phyloP scores from a whole-genome alignment of 2,329 filamentous ascomycete species.

The Akanthomyces uredinophilus region DNA sequence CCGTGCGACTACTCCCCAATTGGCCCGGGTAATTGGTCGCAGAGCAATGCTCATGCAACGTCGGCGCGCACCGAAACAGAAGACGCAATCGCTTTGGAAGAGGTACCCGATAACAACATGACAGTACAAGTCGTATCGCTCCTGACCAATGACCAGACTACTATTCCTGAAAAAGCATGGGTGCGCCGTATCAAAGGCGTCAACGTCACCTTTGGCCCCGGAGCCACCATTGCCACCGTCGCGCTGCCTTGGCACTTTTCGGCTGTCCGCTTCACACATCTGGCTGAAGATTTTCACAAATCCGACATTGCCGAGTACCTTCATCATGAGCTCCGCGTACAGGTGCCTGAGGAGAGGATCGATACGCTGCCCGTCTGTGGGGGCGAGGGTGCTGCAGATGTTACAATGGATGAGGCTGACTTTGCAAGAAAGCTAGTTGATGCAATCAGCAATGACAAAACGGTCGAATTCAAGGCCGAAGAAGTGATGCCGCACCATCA shows the following conservation, averaged over 20 bases:
- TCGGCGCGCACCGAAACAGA: background rate
- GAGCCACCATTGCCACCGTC: conserved; percentile 1
- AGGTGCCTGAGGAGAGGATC: background rate
- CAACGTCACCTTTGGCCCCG: conserved; percentile 8
- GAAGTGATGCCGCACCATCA: background rate
- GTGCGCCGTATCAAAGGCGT: conserved; percentile 7
- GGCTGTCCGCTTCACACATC: background rate
- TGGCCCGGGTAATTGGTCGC: background rate
- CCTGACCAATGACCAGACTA: background rate
- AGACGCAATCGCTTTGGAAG: background rate
- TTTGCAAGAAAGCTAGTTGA: background rate
- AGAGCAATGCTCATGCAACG: background rate
- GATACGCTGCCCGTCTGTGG: background rate
- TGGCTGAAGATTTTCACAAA: background rate
- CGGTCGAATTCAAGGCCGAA: background rate
- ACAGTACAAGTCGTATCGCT: background rate
- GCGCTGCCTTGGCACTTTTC: conserved; percentile 1
- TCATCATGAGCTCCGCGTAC: background rate
- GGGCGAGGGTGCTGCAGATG: background rate
- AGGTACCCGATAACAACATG: background rate
- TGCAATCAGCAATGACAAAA: background rate
- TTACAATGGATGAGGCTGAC: background rate
- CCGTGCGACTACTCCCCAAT: background rate
- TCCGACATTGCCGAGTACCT: background rate
- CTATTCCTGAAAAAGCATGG: background rate